These are phyloP conservation scores for Aspergillus carbonarius DNA, from an alignment of 2,329 filamentous ascomycete genomes.

Conservation along the genomic window DNA sequence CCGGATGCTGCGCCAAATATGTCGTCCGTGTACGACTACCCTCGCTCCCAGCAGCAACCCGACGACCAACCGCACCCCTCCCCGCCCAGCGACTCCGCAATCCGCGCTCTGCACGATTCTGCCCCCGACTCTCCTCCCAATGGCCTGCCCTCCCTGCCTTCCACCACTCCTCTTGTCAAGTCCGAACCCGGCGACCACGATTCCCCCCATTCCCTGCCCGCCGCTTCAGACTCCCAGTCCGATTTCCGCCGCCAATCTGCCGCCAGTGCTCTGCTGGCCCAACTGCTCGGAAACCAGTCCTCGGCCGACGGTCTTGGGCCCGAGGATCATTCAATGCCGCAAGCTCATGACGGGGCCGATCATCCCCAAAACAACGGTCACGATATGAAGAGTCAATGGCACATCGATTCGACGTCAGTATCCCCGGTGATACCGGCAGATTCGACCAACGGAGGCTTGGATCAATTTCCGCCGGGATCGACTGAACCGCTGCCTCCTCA, in stretches of 20 bases:
- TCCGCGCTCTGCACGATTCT: constrained; percentile 40
- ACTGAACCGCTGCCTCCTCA: constrained; percentile 1
- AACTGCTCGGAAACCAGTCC: constrained; percentile 41
- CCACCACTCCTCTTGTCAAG: constrained; percentile 29
- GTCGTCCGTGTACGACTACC: constrained; percentile 43
- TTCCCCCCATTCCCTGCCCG: constrained; percentile 15
- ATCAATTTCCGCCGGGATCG: constrained; percentile 10
- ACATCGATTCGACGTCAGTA: constrained; percentile 7
- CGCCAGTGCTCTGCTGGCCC: constrained; percentile 43
- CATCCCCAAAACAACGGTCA: constrained; percentile 5
- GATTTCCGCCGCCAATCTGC: constrained; percentile 41
- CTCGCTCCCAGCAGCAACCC: constrained; percentile 24
- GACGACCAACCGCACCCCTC: constrained; percentile 22
- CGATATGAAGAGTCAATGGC: constrained; percentile 16
- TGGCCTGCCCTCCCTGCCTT: constrained; percentile 28
- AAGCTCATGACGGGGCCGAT: constrained; percentile 6
- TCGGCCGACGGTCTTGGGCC: constrained; percentile 9
- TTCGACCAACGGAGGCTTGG: constrained; percentile 10
- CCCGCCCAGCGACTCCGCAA: constrained; percentile 40
- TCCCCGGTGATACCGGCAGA: constrained; percentile 10
- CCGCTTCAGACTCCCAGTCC: constrained; percentile 27
- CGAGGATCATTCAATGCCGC: constrained; percentile 5
- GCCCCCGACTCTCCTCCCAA: constrained; percentile 28
- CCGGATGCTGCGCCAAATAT: constrained; percentile 43
- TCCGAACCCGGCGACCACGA: constrained; percentile 29